Percentiles rank a stretch among this genome's conserved stretches.
phyloP scores from a whole-genome alignment of 441 rosid species.

The Populus hybrid region DNA sequence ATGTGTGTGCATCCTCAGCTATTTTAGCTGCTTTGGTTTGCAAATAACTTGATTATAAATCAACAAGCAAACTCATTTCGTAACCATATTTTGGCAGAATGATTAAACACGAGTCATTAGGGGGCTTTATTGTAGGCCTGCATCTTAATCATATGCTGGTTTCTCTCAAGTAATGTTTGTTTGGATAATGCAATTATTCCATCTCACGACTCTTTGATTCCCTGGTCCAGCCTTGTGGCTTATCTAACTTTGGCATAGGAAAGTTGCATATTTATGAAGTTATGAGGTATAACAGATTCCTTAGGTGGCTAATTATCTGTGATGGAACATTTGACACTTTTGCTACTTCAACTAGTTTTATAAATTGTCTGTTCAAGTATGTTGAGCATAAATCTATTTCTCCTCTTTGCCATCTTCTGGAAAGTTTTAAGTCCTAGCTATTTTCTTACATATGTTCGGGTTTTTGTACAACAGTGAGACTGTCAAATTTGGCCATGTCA shows the following conservation, averaged over 20 bases:
- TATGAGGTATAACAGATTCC: background rate
- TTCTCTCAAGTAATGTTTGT: too few species aligned
- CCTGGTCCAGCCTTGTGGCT: background rate
- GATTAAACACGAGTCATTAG: background rate
- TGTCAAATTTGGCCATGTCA: constrained; percentile 96
- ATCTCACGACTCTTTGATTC: background rate
- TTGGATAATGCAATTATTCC: background rate
- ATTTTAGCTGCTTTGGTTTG: background rate
- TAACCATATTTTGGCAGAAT: background rate
- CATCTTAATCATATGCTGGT: background rate
- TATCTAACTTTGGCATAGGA: background rate
- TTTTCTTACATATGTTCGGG: background rate
- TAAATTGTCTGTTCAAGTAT: background rate
- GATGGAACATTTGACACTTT: background rate
- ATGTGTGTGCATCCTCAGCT: background rate
- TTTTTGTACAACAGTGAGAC: constrained; percentile 67
- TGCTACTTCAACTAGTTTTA: background rate
- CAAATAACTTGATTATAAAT: too few species aligned
- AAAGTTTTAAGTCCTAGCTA: background rate
- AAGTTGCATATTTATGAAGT: background rate
- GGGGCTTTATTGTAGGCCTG: background rate
- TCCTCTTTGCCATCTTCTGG: background rate
- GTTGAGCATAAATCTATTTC: background rate
- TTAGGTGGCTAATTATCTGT: background rate
- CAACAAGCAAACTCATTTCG: background rate